These are phyloP conservation scores for Soucietia sequanensis DNA, from an alignment of 805 yeast species.

Conservation along the genomic window DNA sequence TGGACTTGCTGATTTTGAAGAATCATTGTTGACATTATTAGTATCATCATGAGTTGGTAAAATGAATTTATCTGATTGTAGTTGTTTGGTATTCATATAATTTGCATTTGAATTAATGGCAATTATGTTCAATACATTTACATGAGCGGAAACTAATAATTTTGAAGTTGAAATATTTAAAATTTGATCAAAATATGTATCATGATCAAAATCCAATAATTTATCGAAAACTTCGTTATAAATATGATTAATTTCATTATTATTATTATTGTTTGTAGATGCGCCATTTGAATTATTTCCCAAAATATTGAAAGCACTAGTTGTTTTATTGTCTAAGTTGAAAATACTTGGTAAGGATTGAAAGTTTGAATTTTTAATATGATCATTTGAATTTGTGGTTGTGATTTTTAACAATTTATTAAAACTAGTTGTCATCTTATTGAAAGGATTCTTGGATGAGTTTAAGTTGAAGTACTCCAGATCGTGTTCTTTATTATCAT, in stretches of 20 bases:
- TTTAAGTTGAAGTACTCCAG: conserved; percentile 7
- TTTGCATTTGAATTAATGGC: conserved; percentile 28
- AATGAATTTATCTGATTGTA: conserved; percentile 18
- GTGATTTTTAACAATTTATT: conserved; percentile 21
- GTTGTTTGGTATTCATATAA: conserved; percentile 19
- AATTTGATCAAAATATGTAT: conserved; percentile 28
- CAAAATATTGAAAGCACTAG: neutral
- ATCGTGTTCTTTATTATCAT: conserved; percentile 4
- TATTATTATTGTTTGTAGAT: conserved; percentile 19
- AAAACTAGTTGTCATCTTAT: conserved; percentile 32
- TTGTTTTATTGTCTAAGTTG: conserved; percentile 11
- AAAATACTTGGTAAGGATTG: conserved; percentile 2
- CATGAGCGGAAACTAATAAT: conserved; percentile 46
- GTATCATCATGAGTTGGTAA: conserved; percentile 18
- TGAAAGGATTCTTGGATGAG: conserved; percentile 24
- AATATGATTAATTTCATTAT: too few species aligned
- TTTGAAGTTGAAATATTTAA: conserved; percentile 24
- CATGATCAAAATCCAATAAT: conserved; percentile 32
- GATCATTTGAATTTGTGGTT: conserved; percentile 2
- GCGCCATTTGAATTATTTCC: conserved; percentile 10
- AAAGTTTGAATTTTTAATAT: neutral
- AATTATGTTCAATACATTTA: conserved; percentile 49
- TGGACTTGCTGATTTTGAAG: conserved; percentile 3
- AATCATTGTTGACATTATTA: neutral
- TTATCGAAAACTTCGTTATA: conserved; percentile 23